These are phyloP conservation scores for Cubamyces sp. DNA, from an alignment of 768 basidiomycete species.

Conservation along the genomic window DNA sequence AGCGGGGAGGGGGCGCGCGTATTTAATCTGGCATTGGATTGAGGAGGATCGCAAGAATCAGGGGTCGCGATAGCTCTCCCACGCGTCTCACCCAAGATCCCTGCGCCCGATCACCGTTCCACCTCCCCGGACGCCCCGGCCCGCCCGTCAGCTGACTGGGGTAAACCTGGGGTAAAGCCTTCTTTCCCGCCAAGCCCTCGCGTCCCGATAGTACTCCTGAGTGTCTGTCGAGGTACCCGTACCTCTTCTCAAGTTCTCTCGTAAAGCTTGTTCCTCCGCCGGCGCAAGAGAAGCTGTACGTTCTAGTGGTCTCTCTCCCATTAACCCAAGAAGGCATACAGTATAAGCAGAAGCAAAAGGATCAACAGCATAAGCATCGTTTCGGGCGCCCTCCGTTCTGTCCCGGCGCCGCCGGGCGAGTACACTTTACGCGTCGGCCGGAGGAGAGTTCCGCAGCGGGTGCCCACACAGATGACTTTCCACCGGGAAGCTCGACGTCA, in stretches of 20 bases:
- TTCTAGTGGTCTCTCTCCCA: not conserved
- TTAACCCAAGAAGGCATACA: not conserved
- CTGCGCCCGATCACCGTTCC: not conserved
- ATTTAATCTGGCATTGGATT: slow-evolving; percentile 16
- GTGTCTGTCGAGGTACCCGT: not conserved
- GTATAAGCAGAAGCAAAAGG: not conserved
- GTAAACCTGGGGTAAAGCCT: slow-evolving; percentile 12
- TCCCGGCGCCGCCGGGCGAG: slow-evolving; percentile 13
- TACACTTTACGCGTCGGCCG: slow-evolving; percentile 15
- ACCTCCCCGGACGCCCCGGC: slow-evolving; percentile 8
- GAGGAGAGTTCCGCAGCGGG: slow-evolving; percentile 6
- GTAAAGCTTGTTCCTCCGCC: too few species aligned
- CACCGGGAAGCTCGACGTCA: slow-evolving; percentile 9
- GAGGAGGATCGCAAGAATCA: slow-evolving; percentile 11
- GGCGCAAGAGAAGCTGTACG: not conserved
- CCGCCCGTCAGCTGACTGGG: slow-evolving; percentile 23
- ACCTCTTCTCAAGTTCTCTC: not conserved
- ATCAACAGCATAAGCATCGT: not conserved
- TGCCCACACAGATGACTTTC: slow-evolving; percentile 8
- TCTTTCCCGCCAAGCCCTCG: not conserved
- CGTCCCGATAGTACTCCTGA: not conserved
- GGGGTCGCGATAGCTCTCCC: slow-evolving; percentile 9
- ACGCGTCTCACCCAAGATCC: not conserved
- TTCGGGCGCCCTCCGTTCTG: slow-evolving; percentile 8
- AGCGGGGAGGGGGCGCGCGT: slow-evolving; percentile 8